Conservation (phyloP, 306 rosid species). For the Prunus armeniaca region DNA sequence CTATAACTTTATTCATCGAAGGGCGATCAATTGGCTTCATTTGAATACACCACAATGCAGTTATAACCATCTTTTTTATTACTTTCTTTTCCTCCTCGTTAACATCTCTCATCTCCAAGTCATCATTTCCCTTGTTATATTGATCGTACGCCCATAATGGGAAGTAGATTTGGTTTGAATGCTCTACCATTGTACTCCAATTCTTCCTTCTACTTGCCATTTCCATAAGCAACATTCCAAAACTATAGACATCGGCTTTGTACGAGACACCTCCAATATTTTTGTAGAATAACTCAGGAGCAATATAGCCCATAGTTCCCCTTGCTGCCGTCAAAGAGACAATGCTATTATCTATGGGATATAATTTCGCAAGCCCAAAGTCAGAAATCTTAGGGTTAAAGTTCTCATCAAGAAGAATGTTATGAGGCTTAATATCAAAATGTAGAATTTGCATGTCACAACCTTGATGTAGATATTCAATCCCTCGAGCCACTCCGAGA, state of each 20-base stretch:
- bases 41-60: constrained; percentile 12
- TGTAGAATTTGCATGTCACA: constrained; percentile 15
- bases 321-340: background rate
- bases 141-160: background rate
- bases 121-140: background rate
- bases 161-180: background rate
- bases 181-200: background rate
- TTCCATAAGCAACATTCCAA: constrained; percentile 12
- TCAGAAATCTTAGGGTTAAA: constrained; percentile 2
- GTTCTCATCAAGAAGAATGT: constrained; percentile 13
- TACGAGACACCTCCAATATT: constrained; percentile 13
- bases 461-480: constrained; percentile 4
- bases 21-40: constrained; percentile 9
- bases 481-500: background rate
- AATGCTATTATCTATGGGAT: background rate
- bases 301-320: background rate
- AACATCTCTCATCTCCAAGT: background rate
- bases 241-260: constrained; percentile 11
- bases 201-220: constrained; percentile 3
- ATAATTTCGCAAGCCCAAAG: constrained; percentile 11
- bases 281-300: constrained; percentile 13
- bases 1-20: background rate
- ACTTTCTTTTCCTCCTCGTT: background rate
- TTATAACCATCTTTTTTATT: constrained; percentile 1
- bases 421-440: constrained; percentile 7